These are phyloP conservation scores for Trifolium subterraneum DNA, from an alignment of 306 rosid genomes.

Conservation along the genomic window DNA sequence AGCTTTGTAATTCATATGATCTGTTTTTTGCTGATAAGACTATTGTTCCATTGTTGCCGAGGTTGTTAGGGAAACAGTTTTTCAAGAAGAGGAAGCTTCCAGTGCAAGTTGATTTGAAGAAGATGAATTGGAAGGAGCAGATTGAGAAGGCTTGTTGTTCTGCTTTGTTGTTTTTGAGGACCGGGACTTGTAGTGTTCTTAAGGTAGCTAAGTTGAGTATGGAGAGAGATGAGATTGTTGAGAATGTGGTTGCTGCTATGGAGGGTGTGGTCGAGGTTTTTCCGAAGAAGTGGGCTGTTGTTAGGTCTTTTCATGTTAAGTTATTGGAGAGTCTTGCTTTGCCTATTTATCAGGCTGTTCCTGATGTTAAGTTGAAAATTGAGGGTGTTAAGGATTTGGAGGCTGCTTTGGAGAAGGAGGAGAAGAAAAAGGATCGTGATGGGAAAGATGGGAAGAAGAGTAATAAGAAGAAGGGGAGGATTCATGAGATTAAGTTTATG, in stretches of 20 bases:
- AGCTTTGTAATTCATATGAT: conserved; percentile 67
- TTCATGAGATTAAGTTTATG: conserved; percentile 78
- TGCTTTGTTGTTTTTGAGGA: conserved; percentile 59
- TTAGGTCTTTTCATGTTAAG: conserved; percentile 83
- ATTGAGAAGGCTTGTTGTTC: conserved; percentile 59
- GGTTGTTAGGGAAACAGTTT: conserved; percentile 70
- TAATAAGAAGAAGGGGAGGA: conserved; percentile 73
- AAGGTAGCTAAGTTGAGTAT: conserved; percentile 64
- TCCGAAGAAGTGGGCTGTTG: conserved; percentile 73
- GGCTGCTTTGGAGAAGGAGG: not conserved
- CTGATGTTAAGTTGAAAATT: conserved; percentile 64
- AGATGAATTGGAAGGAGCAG: conserved; percentile 84
- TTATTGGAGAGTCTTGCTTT: conserved; percentile 66
- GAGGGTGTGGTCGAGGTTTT: conserved; percentile 63
- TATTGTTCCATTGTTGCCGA: conserved; percentile 58
- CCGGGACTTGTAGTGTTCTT: conserved; percentile 81
- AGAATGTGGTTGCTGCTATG: conserved; percentile 62
- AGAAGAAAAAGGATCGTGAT: conserved; percentile 1
- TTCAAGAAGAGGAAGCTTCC: conserved; percentile 85
- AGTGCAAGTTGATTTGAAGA: conserved; percentile 70
- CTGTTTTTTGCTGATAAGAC: conserved; percentile 72
- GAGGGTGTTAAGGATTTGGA: conserved; percentile 49
- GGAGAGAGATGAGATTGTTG: conserved; percentile 59
- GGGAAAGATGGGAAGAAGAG: conserved; percentile 45
- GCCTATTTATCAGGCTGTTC: conserved; percentile 69